These are phyloP conservation scores for Hydnomerulius pinastri DNA, from an alignment of 768 basidiomycete species.

Conservation along the genomic window DNA sequence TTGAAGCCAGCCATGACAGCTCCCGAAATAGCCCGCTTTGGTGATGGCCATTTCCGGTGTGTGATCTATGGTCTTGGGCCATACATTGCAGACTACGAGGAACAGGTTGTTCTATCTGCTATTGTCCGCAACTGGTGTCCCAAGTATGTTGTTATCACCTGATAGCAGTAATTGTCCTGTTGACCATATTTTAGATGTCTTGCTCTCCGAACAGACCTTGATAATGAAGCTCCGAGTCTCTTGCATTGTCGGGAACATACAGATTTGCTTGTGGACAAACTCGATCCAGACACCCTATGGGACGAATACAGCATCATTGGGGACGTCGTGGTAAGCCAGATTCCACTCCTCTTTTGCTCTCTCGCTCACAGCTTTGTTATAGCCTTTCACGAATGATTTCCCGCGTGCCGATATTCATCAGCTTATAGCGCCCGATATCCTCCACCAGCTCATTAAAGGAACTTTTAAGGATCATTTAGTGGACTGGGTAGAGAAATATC, in stretches of 20 bases:
- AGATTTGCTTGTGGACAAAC: conserved; percentile 12
- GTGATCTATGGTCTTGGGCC: conserved; percentile 38
- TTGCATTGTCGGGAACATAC: conserved; percentile 23
- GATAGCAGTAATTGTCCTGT: conserved; percentile 1
- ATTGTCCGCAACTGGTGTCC: conserved; percentile 39
- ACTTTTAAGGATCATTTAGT: conserved; percentile 38
- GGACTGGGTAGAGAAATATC: conserved; percentile 28
- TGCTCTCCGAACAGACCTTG: conserved; percentile 21
- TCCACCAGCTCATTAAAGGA: conserved; percentile 35
- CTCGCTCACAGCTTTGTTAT: no score
- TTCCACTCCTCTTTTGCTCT: no score
- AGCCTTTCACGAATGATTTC: conserved; percentile 36
- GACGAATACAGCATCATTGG: conserved; percentile 8
- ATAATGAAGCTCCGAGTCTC: conserved; percentile 16
- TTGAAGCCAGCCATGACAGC: conserved; percentile 30
- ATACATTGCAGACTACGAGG: conserved; percentile 43
- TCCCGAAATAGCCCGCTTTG: conserved; percentile 25
- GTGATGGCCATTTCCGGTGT: conserved; percentile 33
- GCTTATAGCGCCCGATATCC: conserved; percentile 26
- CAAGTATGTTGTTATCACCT: conserved; percentile 19
- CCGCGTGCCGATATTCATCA: conserved; percentile 35
- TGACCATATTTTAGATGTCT: conserved; percentile 31
- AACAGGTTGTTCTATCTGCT: conserved; percentile 36
- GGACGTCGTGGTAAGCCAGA: conserved; percentile 4
- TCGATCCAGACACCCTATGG: conserved; percentile 16